Percentiles rank a stretch among this genome's conserved stretches.
These are phyloP conservation scores for Talaromyces proteolyticus DNA, from an alignment of 495 filamentous ascomycete species.

Conservation along the genomic window DNA sequence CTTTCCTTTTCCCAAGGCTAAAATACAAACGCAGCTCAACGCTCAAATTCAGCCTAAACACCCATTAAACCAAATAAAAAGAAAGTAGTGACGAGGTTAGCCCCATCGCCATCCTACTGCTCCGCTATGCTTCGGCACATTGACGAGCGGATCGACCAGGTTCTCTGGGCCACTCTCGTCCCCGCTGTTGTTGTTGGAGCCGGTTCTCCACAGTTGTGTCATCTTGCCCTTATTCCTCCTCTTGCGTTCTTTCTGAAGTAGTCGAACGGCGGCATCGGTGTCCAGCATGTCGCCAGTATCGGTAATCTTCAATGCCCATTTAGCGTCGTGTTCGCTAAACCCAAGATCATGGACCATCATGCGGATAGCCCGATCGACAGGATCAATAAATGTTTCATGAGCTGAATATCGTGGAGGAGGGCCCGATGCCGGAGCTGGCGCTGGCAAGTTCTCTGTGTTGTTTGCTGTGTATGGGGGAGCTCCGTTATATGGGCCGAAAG, in stretches of 20 bases:
- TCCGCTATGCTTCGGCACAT: constrained; percentile 2
- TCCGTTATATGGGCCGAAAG: background rate
- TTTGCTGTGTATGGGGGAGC: background rate
- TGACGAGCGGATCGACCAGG: constrained; percentile 1
- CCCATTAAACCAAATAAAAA: too few relatives aligned
- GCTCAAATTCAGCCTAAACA: too few relatives aligned
- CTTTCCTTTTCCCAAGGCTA: too few relatives aligned
- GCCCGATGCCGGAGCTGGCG: background rate
- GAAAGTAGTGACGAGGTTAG: too few relatives aligned
- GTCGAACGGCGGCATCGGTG: constrained; percentile 33
- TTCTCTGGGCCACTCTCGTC: background rate
- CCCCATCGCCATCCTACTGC: constrained; percentile 31
- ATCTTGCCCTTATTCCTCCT: constrained; percentile 11
- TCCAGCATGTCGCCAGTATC: constrained; percentile 47
- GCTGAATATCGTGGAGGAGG: constrained; percentile 13
- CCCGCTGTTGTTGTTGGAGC: background rate
- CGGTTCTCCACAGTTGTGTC: background rate
- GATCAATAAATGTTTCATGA: constrained; percentile 37
- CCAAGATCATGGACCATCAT: constrained; percentile 42
- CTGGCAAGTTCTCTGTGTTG: background rate
- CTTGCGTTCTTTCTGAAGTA: constrained; percentile 38
- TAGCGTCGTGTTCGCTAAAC: constrained; percentile 40
- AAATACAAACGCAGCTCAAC: too few relatives aligned
- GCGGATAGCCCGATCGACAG: constrained; percentile 43
- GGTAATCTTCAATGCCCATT: constrained; percentile 47